phyloP scores from a whole-genome alignment of 2,329 filamentous ascomycete genomes.

The Ophiobolus disseminans region DNA sequence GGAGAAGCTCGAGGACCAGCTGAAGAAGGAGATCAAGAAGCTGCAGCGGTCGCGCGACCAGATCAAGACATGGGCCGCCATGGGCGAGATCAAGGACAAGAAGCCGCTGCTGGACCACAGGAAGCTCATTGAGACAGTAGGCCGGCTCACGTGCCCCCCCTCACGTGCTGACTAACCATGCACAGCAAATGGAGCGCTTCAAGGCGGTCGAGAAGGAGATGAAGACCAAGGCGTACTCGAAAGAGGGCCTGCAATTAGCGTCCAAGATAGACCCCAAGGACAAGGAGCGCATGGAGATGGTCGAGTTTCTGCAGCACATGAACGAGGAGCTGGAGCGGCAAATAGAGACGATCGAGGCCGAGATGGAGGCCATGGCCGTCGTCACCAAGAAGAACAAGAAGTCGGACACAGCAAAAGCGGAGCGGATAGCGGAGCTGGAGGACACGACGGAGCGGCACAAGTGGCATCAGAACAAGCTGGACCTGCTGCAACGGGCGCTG shows the following conservation, averaged over 20 bases:
- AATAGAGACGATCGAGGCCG: conserved; percentile 90
- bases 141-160: conserved; percentile 32
- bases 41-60: conserved; percentile 95
- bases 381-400: conserved; percentile 96
- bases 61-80: conserved; percentile 99
- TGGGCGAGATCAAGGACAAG: conserved; percentile 99
- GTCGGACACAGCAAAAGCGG: conserved; percentile 76
- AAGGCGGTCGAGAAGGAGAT: conserved; percentile 99
- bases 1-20: conserved; percentile 95
- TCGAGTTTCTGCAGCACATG: conserved; percentile 84
- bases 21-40: conserved; percentile 99
- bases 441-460: conserved; percentile 88
- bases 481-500: conserved; percentile 85
- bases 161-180: conserved; percentile 39
- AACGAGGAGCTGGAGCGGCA: conserved; percentile 93
- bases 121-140: conserved; percentile 95
- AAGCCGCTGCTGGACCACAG: conserved; percentile 90
- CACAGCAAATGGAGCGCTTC: conserved; percentile 98
- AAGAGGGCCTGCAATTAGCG: conserved; percentile 91
- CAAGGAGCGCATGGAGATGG: conserved; percentile 87
- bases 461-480: conserved; percentile 93
- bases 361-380: conserved; percentile 79
- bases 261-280: conserved; percentile 97
- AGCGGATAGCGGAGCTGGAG: conserved; percentile 87
- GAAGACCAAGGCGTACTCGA: conserved; percentile 99